Conservation (phyloP, 2,329 filamentous ascomycete genomes). For the Monosporascus sp. region DNA sequence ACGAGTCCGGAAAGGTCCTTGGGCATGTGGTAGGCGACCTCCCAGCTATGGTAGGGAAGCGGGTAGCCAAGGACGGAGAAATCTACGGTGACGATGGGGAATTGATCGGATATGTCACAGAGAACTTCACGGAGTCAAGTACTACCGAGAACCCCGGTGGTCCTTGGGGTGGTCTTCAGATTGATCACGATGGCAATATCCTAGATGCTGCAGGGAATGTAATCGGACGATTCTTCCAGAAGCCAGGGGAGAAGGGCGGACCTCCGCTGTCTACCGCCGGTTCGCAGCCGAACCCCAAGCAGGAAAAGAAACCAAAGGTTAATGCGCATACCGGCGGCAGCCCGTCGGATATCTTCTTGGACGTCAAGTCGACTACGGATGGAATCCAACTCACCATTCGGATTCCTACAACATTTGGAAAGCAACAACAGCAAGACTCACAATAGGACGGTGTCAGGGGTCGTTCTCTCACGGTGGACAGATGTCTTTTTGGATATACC, state of each 20-base stretch:
- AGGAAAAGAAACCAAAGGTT: constrained; percentile 21
- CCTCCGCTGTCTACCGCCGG: constrained; percentile 12
- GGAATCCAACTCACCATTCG: constrained; percentile 54
- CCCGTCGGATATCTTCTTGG: constrained; percentile 51
- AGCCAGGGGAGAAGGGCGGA: constrained; percentile 11
- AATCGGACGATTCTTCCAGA: constrained; percentile 45
- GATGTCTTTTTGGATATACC: neutral
- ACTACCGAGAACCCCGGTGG: constrained; percentile 18
- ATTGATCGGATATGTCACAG: constrained; percentile 39
- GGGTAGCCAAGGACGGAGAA: constrained; percentile 41
- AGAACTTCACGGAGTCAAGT: constrained; percentile 30
- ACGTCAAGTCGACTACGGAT: constrained; percentile 53
- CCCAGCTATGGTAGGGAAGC: constrained; percentile 48
- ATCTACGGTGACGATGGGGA: constrained; percentile 39
- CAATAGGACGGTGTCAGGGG: neutral
- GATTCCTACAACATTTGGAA: constrained; percentile 51
- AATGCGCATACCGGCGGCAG: constrained; percentile 34
- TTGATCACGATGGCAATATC: constrained; percentile 42
- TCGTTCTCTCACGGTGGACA: neutral
- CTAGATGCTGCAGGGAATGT: constrained; percentile 39
- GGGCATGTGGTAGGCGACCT: constrained; percentile 50
- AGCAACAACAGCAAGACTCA: constrained; percentile 14
- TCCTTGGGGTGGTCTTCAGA: constrained; percentile 31
- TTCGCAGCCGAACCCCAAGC: constrained; percentile 4
- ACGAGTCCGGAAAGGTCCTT: constrained; percentile 44